A percentile compares a stretch with the other conserved stretches of the same genome.
These are phyloP conservation scores for Lasiodiplodia citricola DNA, from an alignment of 2,329 filamentous ascomycete genomes.

Conservation along the genomic window DNA sequence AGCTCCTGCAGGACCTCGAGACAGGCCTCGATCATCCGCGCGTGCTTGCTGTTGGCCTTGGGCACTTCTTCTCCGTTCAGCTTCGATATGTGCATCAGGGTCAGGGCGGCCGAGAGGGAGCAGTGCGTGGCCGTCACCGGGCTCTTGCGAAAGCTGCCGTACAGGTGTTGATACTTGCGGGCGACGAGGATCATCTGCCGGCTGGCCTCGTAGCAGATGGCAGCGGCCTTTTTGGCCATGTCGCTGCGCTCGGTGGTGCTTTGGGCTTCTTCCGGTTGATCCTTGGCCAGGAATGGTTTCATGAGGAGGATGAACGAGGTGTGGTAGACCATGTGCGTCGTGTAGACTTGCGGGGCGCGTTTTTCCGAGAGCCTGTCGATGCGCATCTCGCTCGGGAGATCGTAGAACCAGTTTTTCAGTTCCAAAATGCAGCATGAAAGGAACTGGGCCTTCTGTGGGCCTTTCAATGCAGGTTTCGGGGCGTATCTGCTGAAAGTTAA, in stretches of 20 bases:
- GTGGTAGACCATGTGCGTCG: slow-evolving; percentile 44
- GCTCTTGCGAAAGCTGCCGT: slow-evolving; percentile 43
- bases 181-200: slow-evolving; percentile 35
- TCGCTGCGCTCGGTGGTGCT: background rate
- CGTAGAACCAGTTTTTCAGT: slow-evolving; percentile 44
- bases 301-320: slow-evolving; percentile 41
- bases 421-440: slow-evolving; percentile 41
- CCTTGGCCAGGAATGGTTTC: slow-evolving; percentile 35
- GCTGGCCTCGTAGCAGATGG: slow-evolving; percentile 33
- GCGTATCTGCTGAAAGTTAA: slow-evolving; percentile 34
- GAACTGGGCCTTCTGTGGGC: slow-evolving; percentile 34
- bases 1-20: slow-evolving; percentile 11
- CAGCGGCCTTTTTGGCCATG: slow-evolving; percentile 26
- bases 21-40: slow-evolving; percentile 5
- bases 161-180: slow-evolving; percentile 41
- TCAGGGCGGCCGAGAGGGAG: slow-evolving; percentile 40
- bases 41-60: background rate
- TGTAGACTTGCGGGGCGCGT: slow-evolving; percentile 39
- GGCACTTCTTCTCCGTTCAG: background rate
- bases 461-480: slow-evolving; percentile 35
- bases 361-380: slow-evolving; percentile 31
- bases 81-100: slow-evolving; percentile 27
- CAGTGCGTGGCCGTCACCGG: slow-evolving; percentile 46
- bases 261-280: background rate
- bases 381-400: slow-evolving; percentile 39